Base-by-base conservation (phyloP, 139 green algal genomes). In the Nannochloris sp. region DNA sequence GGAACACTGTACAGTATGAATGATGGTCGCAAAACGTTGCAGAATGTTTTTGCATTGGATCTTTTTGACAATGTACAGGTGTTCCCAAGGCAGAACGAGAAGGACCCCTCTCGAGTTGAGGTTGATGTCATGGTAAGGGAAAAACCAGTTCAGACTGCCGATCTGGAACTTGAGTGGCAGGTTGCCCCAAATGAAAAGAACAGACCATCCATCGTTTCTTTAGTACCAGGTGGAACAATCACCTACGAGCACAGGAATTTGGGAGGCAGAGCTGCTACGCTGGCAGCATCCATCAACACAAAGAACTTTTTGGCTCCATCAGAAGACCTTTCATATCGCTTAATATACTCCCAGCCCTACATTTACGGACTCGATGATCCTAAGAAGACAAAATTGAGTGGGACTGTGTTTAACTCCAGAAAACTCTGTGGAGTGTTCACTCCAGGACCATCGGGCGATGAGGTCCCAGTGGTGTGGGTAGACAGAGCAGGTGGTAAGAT, bases 401-500 rank as follows among this genome's bases (percentile, higher is more conserved):
- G 73, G 3, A 67, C 65, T 17, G 67, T 85, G 29, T 94, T 94
- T 82, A 94, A 93, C 79, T 81, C 45, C 4, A 36, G 66, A 23
- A 53, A 44, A 70, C 12, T 68, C 23, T 69, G 37, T 56, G 48
- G 48, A 1, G 63, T 69, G 26, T 64, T 64, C 31, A 65, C 65
- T 26, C 53, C 73, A 68, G 77, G 68, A 71, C 80, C 68, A 5
- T 58, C 67, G 40, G 69, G 79, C 9, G 77, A 89, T 3, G 89
- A 97, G n/a, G 89, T 97, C 49, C 89, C 91, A 0, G 67, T 82
- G 3, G 82, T 99, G 53, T 96, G 88, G 78, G 84, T 99, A 6
- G 89, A 97, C 76, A 79, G 93, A 49, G 73, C 80, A 20, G 93
- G 93, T 29, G 68, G 73, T 53, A 98, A 97, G 75, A 76, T 86